Conservation (phyloP, 2,329 filamentous ascomycete genomes). For the Shiraia sp. region DNA sequence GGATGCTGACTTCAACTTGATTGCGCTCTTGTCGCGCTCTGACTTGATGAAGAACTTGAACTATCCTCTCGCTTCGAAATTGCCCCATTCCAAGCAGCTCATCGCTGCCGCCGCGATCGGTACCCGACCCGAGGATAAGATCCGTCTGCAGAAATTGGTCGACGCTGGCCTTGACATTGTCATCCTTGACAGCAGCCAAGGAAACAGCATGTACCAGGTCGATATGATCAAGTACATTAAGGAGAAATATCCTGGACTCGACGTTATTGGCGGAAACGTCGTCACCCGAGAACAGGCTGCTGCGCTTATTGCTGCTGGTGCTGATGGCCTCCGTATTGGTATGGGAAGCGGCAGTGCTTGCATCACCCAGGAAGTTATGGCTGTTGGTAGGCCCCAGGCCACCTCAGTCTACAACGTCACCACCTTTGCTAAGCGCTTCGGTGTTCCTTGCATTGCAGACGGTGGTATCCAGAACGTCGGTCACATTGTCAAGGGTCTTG, state of each 20-base stretch:
- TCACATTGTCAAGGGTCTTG: constrained; percentile 97
- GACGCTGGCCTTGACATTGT: constrained; percentile 96
- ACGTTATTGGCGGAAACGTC: constrained; percentile 98
- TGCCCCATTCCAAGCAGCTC: constrained; percentile 95
- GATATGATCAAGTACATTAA: constrained; percentile 99
- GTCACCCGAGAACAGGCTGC: constrained; percentile 97
- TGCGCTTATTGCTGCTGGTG: constrained; percentile 86
- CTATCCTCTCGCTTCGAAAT: constrained; percentile 94
- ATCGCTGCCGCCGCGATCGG: constrained; percentile 95
- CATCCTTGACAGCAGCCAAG: constrained; percentile 93
- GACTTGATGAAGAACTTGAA: constrained; percentile 99
- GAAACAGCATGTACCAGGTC: constrained; percentile 98
- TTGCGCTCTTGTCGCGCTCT: constrained; percentile 58
- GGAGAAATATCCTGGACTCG: constrained; percentile 77
- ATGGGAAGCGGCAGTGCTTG: constrained; percentile 99
- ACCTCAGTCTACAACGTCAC: constrained; percentile 90
- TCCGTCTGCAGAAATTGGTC: constrained; percentile 80
- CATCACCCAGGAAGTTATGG: constrained; percentile 99
- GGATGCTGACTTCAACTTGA: constrained; percentile 78
- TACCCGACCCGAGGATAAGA: constrained; percentile 90
- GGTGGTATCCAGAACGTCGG: constrained; percentile 98
- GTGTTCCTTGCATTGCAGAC: constrained; percentile 96
- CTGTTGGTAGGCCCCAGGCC: constrained; percentile 93
- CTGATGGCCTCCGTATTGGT: constrained; percentile 94
- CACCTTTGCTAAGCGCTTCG: constrained; percentile 86